A percentile compares a stretch with the other conserved stretches of the same genome.
Conservation (phyloP, 1,284 basidiomycete genomes). For the Phylloporus gajari region DNA sequence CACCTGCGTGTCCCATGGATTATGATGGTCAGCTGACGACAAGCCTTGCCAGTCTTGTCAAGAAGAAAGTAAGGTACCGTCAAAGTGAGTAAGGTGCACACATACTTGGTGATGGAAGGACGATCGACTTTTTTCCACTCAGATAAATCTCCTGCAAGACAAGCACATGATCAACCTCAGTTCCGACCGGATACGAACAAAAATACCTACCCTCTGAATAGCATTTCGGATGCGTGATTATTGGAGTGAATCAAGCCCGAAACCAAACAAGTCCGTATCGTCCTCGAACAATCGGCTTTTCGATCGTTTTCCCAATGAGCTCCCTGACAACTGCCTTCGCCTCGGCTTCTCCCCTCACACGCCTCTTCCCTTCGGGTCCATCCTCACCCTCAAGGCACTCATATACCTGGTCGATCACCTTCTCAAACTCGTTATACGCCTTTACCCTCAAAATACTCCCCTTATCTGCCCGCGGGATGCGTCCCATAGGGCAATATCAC, state of each 20-base stretch:
- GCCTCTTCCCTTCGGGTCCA: constrained; percentile 47
- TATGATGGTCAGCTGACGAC: too few species aligned
- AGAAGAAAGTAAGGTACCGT: background rate
- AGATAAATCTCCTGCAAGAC: constrained; percentile 36
- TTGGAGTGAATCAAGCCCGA: constrained; percentile 68
- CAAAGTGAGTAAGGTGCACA: background rate
- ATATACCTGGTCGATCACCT: constrained; percentile 59
- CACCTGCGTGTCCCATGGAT: too few species aligned
- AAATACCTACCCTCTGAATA: constrained; percentile 48
- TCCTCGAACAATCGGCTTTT: constrained; percentile 39
- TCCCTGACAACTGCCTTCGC: constrained; percentile 27
- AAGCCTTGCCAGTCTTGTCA: constrained; percentile 33
- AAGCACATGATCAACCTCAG: background rate
- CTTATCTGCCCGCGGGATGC: constrained; percentile 58
- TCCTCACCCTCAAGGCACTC: constrained; percentile 56
- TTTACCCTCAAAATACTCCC: constrained; percentile 55
- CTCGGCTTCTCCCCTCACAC: constrained; percentile 20
- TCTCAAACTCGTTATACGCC: constrained; percentile 62
- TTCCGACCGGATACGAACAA: background rate
- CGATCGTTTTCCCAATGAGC: constrained; percentile 31
- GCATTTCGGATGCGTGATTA: constrained; percentile 64
- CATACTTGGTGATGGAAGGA: constrained; percentile 40
- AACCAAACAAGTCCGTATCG: constrained; percentile 51
- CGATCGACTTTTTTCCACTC: constrained; percentile 38
- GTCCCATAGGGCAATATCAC: constrained; percentile 57